Evolutionary conservation across 345 rosid species (phyloP), one percentile per base, ranked within the genome.

Genomic region (Iberis pinnata): DNA sequence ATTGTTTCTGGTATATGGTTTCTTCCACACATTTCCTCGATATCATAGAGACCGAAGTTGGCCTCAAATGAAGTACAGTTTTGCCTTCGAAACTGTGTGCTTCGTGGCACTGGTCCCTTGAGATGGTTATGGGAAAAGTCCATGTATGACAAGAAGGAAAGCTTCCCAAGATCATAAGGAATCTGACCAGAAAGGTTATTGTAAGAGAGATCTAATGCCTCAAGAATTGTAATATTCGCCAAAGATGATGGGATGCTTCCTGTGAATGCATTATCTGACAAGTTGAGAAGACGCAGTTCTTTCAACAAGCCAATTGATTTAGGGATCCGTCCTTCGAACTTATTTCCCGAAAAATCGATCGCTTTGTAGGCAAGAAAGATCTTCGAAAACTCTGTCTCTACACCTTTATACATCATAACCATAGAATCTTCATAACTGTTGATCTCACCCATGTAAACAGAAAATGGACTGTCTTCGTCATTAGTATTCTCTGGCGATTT

Each of bases 81-180:
- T 33, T 58, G 52, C 0, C 52, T 58, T 58, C n/a, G 51, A 44
- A 58, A 58, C 3, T 58, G 63, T 20, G 53, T 45, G 17, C 53
- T 16, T 46, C 6, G 53, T 31, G 63, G 63, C 4, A 58, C 5
- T 32, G 51, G 63, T 14, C 63, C 63, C 18, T 33, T 5, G 10
- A 58, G 43, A 41, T 10, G 6, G 53, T 58, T 58, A 8, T 19
- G 29, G 6, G 53, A 58, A 2, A 58, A 46, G 32, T 43, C 22
- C 40, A 58, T 58, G 5, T 7, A 6, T 0, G 63, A 51, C 3
- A 51, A 33, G 24, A 17, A 47, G 1, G 64, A 32, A 8, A 59
- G 55, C 8, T 6, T 47, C 1, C 53, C 64, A 36, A 48, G 27
- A 16, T 17, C 44, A 14, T 7, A 19, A 22, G 63, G 63, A 15